Conservation (phyloP, 140 eudicot species). For the Flaveria floridana region DNA sequence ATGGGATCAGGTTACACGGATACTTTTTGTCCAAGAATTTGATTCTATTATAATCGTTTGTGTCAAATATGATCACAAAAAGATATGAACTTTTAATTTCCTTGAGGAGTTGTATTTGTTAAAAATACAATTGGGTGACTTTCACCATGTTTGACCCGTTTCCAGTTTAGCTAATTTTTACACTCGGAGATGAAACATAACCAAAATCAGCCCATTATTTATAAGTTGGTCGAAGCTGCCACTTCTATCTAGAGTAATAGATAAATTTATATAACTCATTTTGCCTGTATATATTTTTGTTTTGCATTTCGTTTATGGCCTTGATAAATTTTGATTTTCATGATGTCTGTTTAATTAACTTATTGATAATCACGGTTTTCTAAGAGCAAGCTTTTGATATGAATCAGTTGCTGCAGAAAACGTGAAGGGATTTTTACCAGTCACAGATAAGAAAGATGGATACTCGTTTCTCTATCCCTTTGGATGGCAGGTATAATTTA, state of each 20-base stretch:
- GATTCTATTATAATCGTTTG: background rate
- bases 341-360: constrained; percentile 16
- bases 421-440: constrained; percentile 68
- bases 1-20: background rate
- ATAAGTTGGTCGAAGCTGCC: background rate
- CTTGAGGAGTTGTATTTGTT: background rate
- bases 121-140: background rate
- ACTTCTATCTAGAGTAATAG: background rate
- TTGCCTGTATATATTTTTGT: background rate
- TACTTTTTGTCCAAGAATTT: background rate
- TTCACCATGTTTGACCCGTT: background rate
- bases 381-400: constrained; percentile 67
- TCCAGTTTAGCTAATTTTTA: background rate
- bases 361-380: constrained; percentile 37
- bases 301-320: constrained; percentile 18
- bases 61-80: constrained; percentile 11
- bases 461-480: constrained; percentile 84
- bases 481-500: constrained; percentile 82
- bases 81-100: background rate
- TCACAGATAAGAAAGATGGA: constrained; percentile 85
- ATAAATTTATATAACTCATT: background rate
- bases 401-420: constrained; percentile 99
- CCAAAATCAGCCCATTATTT: background rate
- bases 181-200: background rate
- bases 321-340: background rate